These are phyloP conservation scores for Penicillium fuscoglaucum DNA, from an alignment of 2,329 filamentous ascomycete species.

Conservation along the genomic window DNA sequence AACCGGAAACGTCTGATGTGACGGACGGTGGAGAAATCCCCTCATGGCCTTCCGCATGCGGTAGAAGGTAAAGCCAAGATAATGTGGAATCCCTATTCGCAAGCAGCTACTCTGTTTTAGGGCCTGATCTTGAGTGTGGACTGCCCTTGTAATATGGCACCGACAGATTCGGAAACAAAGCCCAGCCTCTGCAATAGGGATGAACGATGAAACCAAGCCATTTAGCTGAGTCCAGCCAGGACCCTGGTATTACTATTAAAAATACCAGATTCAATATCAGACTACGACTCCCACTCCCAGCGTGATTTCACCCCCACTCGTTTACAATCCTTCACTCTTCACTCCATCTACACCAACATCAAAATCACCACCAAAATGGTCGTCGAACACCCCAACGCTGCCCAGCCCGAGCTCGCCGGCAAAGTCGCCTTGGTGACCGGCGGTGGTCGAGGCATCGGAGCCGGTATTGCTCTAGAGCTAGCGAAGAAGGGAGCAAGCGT, in stretches of 20 bases:
- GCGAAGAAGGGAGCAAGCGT: slow-evolving; percentile 43
- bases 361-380: slow-evolving; percentile 16
- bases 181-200: background rate
- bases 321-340: background rate
- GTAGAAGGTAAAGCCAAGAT: slow-evolving; percentile 1
- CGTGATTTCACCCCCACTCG: background rate
- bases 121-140: too few species aligned
- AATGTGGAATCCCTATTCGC: background rate
- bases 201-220: slow-evolving; percentile 2
- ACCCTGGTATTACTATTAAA: background rate
- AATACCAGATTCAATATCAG: slow-evolving; percentile 2
- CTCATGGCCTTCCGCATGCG: slow-evolving; percentile 20
- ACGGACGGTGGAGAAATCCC: slow-evolving; percentile 1
- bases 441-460: slow-evolving; percentile 43
- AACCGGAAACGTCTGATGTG: slow-evolving; percentile 9
- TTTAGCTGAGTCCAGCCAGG: background rate
- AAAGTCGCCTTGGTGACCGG: slow-evolving; percentile 43
- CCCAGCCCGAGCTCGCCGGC: slow-evolving; percentile 29
- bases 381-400: slow-evolving; percentile 12
- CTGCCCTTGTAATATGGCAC: background rate
- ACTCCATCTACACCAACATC: background rate
- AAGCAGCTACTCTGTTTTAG: background rate
- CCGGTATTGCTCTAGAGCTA: slow-evolving; percentile 45
- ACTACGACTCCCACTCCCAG: background rate
- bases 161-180: slow-evolving; percentile 1